These are phyloP conservation scores for Penicillium sp. DNA, from an alignment of 2,329 filamentous ascomycete genomes.

Conservation along the genomic window DNA sequence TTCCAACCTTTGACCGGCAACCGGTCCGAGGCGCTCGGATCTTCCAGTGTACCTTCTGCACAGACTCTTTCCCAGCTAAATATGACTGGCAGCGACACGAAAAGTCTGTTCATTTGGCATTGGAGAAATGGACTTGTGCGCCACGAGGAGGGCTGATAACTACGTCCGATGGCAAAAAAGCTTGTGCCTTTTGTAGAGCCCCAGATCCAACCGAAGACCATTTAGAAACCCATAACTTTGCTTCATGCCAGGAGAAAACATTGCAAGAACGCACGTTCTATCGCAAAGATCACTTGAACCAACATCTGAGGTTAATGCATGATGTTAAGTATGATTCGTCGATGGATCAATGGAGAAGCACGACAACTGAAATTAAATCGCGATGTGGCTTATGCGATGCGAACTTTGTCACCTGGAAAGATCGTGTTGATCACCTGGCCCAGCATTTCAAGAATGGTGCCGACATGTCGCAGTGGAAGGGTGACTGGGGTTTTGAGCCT, in stretches of 20 bases:
- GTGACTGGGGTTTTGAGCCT: conserved; percentile 40
- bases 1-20: conserved; percentile 36
- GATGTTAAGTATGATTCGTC: conserved; percentile 50
- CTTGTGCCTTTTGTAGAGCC: conserved; percentile 58
- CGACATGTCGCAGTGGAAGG: conserved; percentile 38
- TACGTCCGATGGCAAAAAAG: conserved; percentile 44
- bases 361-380: conserved; percentile 51
- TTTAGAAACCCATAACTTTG: conserved; percentile 57
- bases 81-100: conserved; percentile 60
- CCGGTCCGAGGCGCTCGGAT: conserved; percentile 44
- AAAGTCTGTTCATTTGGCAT: conserved; percentile 54
- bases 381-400: conserved; percentile 43
- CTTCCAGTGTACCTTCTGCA: conserved; percentile 58
- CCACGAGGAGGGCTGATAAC: conserved; percentile 53
- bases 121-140: conserved; percentile 59
- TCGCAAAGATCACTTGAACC: conserved; percentile 59
- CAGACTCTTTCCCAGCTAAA: conserved; percentile 54
- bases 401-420: conserved; percentile 42
- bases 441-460: conserved; percentile 37
- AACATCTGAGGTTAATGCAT: conserved; percentile 60
- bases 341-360: conserved; percentile 59
- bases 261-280: conserved; percentile 59
- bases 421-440: conserved; percentile 39
- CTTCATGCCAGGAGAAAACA: conserved; percentile 58
- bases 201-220: conserved; percentile 54